Conservation (phyloP, 2,329 filamentous ascomycete species). For the Phymatotrichopsis omnivora region DNA sequence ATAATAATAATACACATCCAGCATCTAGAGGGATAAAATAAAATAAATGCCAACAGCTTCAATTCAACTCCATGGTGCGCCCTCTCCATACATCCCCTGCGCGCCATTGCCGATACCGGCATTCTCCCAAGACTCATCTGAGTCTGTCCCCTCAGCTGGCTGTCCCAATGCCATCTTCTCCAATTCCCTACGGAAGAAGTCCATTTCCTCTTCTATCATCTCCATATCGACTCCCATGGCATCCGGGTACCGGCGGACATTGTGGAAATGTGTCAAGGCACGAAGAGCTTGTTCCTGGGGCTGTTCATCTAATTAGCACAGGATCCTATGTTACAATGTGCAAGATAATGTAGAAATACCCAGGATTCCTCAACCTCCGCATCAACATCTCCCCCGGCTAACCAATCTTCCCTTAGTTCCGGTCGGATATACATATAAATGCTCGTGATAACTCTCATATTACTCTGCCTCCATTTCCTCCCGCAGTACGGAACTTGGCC, state of each 20-base stretch:
- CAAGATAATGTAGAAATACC: conserved; percentile 10
- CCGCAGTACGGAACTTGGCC: conserved; percentile 97
- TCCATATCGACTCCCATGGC: conserved; percentile 39
- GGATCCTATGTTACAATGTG: neutral
- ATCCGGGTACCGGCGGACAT: conserved; percentile 36
- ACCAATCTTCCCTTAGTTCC: conserved; percentile 89
- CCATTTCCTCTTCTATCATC: conserved; percentile 59
- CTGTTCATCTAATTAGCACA: conserved; percentile 5
- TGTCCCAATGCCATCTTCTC: conserved; percentile 56
- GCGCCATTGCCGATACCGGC: conserved; percentile 3
- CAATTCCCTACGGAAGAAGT: conserved; percentile 69
- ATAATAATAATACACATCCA: too few species aligned
- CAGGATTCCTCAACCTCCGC: conserved; percentile 87
- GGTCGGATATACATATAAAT: conserved; percentile 90
- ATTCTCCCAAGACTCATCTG: conserved; percentile 2
- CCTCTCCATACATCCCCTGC: neutral
- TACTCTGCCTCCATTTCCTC: conserved; percentile 92
- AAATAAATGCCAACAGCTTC: too few species aligned
- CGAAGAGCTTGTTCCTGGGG: conserved; percentile 85
- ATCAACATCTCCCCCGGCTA: conserved; percentile 82
- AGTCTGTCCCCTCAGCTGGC: conserved; percentile 31
- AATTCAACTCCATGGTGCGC: conserved; percentile 3
- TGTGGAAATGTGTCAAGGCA: conserved; percentile 89
- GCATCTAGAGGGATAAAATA: too few species aligned
- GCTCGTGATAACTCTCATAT: conserved; percentile 97